Conservation (phyloP, 1,284 basidiomycete genomes). For the Chalciporus sp. region DNA sequence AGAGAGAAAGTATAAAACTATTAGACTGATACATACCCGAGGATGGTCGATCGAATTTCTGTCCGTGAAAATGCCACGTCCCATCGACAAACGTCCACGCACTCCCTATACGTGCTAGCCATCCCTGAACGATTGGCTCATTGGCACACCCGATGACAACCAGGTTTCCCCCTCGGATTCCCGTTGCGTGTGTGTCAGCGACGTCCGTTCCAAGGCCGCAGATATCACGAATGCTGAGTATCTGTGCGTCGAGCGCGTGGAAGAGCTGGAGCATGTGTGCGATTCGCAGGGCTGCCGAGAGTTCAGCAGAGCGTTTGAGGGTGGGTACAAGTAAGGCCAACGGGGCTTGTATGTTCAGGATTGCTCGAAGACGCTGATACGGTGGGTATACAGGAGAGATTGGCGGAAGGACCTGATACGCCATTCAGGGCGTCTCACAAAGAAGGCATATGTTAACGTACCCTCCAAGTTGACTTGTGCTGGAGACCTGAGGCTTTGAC, state of each 20-base stretch:
- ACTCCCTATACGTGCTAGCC: conserved; percentile 29
- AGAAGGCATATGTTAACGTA: conserved; percentile 4
- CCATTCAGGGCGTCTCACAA: background rate
- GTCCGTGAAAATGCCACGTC: conserved; percentile 20
- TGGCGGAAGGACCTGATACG: background rate
- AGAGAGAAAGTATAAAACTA: background rate
- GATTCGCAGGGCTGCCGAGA: conserved; percentile 56
- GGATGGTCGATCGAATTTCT: conserved; percentile 28
- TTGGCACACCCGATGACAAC: conserved; percentile 53
- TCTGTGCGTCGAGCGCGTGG: conserved; percentile 68
- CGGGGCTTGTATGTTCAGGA: conserved; percentile 57
- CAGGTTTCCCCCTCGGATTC: conserved; percentile 50
- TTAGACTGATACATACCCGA: conserved; percentile 24
- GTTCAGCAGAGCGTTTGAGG: conserved; percentile 41
- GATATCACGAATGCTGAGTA: conserved; percentile 49
- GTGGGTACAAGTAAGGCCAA: conserved; percentile 59
- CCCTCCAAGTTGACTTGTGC: conserved; percentile 24
- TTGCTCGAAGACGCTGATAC: conserved; percentile 55
- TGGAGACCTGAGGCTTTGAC: background rate
- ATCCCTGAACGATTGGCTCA: conserved; percentile 31
- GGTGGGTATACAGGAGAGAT: conserved; percentile 10
- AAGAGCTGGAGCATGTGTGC: conserved; percentile 70
- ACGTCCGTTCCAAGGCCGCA: conserved; percentile 29
- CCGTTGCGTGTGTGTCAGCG: background rate
- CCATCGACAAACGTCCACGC: conserved; percentile 19